Conservation (phyloP, 2,329 filamentous ascomycete species). For the Hypomyces rosellus region DNA sequence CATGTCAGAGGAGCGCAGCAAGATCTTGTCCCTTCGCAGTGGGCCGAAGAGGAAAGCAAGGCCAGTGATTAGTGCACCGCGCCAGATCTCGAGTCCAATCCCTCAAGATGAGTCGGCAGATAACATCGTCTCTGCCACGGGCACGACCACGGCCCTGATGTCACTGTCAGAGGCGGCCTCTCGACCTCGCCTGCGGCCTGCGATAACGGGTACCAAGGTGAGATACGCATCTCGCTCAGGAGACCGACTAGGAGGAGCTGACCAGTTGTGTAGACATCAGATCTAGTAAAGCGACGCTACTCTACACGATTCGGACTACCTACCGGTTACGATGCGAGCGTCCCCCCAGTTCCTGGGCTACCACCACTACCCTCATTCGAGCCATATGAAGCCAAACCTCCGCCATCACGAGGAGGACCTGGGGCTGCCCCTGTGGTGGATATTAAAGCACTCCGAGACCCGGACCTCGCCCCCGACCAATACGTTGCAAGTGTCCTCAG, state of each 20-base stretch:
- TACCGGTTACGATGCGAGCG: constrained; percentile 59
- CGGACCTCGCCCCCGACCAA: constrained; percentile 71
- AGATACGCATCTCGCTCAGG: constrained; percentile 9
- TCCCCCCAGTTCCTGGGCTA: constrained; percentile 61
- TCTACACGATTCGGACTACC: constrained; percentile 84
- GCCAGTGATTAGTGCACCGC: constrained; percentile 56
- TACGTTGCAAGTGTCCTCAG: constrained; percentile 69
- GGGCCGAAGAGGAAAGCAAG: constrained; percentile 54
- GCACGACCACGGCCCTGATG: constrained; percentile 1
- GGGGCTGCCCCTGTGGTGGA: constrained; percentile 65
- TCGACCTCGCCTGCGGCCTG: constrained; percentile 40
- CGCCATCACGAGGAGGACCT: constrained; percentile 46
- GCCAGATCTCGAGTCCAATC: constrained; percentile 57
- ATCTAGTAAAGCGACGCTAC: constrained; percentile 90
- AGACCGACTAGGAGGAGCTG: background rate
- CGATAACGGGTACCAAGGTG: constrained; percentile 51
- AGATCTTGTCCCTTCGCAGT: constrained; percentile 54
- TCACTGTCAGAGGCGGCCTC: constrained; percentile 21
- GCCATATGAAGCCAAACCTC: constrained; percentile 51
- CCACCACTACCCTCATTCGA: constrained; percentile 50
- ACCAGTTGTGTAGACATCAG: constrained; percentile 48
- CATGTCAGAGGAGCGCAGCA: constrained; percentile 58
- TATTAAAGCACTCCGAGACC: constrained; percentile 70
- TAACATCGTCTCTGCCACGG: background rate
- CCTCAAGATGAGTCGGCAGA: constrained; percentile 39